Base-by-base conservation (phyloP, 2,329 filamentous ascomycete genomes). In the Pseudocercospora eumusae region DNA sequence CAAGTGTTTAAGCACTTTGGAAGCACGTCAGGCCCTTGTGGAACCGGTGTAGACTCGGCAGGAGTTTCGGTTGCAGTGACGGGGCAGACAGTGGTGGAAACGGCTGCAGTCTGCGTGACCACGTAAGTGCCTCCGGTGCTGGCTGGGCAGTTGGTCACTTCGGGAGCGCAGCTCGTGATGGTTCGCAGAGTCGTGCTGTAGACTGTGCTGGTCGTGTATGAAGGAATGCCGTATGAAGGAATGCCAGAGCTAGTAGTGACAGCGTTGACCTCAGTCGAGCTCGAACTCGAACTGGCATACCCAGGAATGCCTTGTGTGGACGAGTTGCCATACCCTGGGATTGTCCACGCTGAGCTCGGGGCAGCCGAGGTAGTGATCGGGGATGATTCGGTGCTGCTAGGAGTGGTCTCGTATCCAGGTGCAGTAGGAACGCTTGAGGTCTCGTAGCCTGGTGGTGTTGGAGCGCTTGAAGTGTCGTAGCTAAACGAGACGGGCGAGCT, bases 1-100 rank as follows among this genome's bases (percentile, higher is more conserved):
- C 92, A 97, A 72, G 92, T 96, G 85, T 93, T 95, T 79, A 98
- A 81, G 82, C 93, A 98, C 74, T 86, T 86, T 66, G 93, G 93
- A 55, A 97, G 88, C 53, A 93, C 84, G 25, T 82, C 79, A 61
- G 92, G 92, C 79, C 86, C 86, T 61, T 70, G 56, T 42, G 72
- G 72, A 21, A 66, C 62, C 9, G 71, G 69, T 18, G 57, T 54
- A 15, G 58, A 53, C 15, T 45, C 47, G 18, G 57, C 52, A 27
- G 62, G 61, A 31, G 65, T 66, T 25, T 66, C 65, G 18, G 64
- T 60, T 11, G 63, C 66, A 21, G 74, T 74, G 21, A 75, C 70
- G 25, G 77, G 74, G 72, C 77, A 79, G 64, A 78, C 69, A 13
- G 77, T 80, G 50, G 77, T 80, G 40, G 72, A 75, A 53, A 76